Evolutionary conservation across 2,329 filamentous ascomycete genomes (phyloP).

Genomic region (Decorospora gaudefroyi): DNA sequence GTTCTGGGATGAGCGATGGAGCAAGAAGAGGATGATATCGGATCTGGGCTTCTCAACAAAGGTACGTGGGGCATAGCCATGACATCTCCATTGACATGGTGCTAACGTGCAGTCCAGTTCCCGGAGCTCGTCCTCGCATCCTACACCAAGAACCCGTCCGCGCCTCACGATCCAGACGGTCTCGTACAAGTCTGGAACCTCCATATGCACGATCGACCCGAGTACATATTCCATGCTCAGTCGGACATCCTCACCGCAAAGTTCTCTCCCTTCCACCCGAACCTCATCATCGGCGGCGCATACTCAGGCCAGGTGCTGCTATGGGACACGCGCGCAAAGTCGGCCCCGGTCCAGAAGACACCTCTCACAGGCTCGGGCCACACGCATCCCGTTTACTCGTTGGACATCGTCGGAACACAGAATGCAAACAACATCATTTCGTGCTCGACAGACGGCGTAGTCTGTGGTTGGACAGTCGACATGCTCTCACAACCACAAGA

Average conservation of each 20-base stretch:
- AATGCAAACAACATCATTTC: constrained; percentile 99
- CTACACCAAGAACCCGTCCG: constrained; percentile 96
- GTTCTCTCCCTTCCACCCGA: constrained; percentile 98
- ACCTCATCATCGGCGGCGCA: constrained; percentile 91
- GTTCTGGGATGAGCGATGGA: constrained; percentile 94
- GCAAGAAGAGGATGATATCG: constrained; percentile 96
- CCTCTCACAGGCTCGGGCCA: constrained; percentile 93
- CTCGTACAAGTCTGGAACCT: constrained; percentile 97
- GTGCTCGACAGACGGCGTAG: constrained; percentile 92
- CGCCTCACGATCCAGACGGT: constrained; percentile 90
- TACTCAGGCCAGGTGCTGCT: constrained; percentile 96
- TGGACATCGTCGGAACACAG: constrained; percentile 95
- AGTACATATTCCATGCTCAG: constrained; percentile 95
- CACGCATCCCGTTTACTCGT: constrained; percentile 92
- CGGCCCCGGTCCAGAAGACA: constrained; percentile 86
- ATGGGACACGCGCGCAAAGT: constrained; percentile 92
- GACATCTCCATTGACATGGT: neutral
- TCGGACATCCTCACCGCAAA: constrained; percentile 94
- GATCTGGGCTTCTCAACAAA: constrained; percentile 94
- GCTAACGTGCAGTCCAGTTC: constrained; percentile 58
- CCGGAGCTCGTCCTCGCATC: constrained; percentile 90
- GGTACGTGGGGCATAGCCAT: constrained; percentile 49
- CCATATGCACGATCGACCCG: constrained; percentile 89
- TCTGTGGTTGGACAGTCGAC: constrained; percentile 96
- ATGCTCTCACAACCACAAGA: constrained; percentile 98